Evolutionary conservation across 169 alveolate species (phyloP), one percentile per base, ranked within the genome.

Genomic region (Fabrea salina): DNA sequence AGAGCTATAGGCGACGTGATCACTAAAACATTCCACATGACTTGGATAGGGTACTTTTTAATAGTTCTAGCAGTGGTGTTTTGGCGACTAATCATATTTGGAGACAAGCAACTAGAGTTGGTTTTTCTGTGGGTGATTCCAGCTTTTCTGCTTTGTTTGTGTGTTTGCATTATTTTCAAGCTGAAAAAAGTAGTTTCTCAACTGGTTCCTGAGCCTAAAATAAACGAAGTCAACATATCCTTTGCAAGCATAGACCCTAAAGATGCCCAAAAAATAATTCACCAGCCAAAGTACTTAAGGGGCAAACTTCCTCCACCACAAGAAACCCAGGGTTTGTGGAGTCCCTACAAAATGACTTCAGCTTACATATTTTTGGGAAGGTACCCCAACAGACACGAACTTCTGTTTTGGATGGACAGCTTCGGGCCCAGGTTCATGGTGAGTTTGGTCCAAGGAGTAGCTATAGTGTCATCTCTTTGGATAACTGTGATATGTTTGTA

Each of bases 361-460:
- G 16, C 47, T n/a, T 68, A 68, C 30, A 43, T 68, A 22, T 68
- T 68, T 44, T 19, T 68, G n/a, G 78, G 61, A 22, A 44, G 35
- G 13, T 39, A 1, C 2, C 78, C 78, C 8, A 68, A 68, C 4
- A 68, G 78, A 68, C 78, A 68, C 44, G 50, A 68, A 44, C 19
- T 68, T 8, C 35, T 43, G 78, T 68, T 68, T 39, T 68, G 78
- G 78, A 41, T 68, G 16, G 78, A 68, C 66, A n/a, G 37, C 41
- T 68, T n/a, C 44, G 78, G 78, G 64, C 50, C 41, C 16, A 43
- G 39, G 33, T 68, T 68, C 44, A 37, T 68, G 32, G 35, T 37
- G 16, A 11, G 50, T 8, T 22, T 47, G 1, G 13, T 68, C 2
- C 61, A 68, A 30, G 40, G 27, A 25, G 16, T 37, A 1, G 19